Evolutionary conservation across 1,284 basidiomycete species (phyloP), one percentile per base, ranked within the genome.

Genomic region (Xanthoconium separans): DNA sequence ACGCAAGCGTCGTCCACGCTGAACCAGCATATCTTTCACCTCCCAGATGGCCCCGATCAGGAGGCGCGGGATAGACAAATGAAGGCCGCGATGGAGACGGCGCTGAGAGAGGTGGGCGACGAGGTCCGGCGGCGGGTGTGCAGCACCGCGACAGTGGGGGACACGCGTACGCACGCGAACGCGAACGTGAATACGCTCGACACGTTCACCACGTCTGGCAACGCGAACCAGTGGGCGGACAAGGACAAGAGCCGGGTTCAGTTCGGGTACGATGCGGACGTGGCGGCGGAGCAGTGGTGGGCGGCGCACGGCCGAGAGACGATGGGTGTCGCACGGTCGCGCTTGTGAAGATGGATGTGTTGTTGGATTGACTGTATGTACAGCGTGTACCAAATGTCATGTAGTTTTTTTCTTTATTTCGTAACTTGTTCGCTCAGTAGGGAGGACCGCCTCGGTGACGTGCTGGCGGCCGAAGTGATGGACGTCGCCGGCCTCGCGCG

Each of bases 1-100:
- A 79, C 77, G 1, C 82, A 84, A 55, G 65, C 64, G 2, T 74
- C 74, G 7, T 76, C 79, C 2, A 73, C 79, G 6, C 61, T 76
- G 30, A 84, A 83, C 58, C 79, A 81, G 56, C 61, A 71, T 45
- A 75, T 78, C 31, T 83, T 83, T 65, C 82, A 85, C 61, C 62
- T 83, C 0, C 70, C 70, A 0, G 83, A 84, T 54, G 81, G 83
- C 0, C 76, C 76, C 2, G 78, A 76, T 48, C 84, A 86, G 55
- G 64, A 74, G 47, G 65, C 64, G 36, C 73, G 84, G 16, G 83
- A 85, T 55, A 60, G 57, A 16, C 69, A 75, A 8, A 84, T 85
- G 82, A 71, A 71, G 15, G 54, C 51, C 6, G 79, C 77, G 20
- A 81, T 79, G 78, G 74, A 71, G 30, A 60, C 62, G 1, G 75